Evolutionary conservation across 352 stramenopile species (phyloP).

Genomic region (Pythium pyrilobum): DNA sequence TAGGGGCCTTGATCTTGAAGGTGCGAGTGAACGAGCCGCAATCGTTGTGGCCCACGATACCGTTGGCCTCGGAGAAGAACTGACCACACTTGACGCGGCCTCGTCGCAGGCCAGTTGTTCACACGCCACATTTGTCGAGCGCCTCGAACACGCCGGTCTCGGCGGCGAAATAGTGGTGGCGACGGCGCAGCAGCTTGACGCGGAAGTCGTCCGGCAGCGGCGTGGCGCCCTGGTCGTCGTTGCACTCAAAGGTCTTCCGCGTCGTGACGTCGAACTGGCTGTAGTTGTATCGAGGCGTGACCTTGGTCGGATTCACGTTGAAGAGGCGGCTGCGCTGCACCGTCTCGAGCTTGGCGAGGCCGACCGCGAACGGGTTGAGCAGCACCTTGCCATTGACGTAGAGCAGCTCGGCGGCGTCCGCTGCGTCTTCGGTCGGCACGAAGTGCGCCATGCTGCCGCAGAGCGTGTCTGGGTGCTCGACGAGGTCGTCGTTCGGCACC

Average conservation of each 20-base stretch:
- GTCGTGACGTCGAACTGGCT: conserved; percentile 10
- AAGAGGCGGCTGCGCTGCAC: conserved; percentile 32
- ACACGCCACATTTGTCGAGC: conserved; percentile 11
- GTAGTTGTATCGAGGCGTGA: conserved; percentile 45
- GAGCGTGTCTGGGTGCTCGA: conserved; percentile 44
- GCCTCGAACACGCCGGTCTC: conserved; percentile 7
- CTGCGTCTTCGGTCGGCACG: conserved; percentile 22
- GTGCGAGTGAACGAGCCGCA: no score
- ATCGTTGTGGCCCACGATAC: no score
- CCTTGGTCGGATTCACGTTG: conserved; percentile 49
- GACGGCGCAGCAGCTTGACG: conserved; percentile 9
- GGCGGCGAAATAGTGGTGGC: conserved; percentile 19
- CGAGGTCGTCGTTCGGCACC: conserved; percentile 42
- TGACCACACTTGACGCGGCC: no score
- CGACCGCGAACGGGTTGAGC: conserved; percentile 37
- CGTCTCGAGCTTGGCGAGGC: conserved; percentile 10
- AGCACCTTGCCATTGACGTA: conserved; percentile 63
- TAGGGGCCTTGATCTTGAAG: no score
- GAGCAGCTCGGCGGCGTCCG: conserved; percentile 28
- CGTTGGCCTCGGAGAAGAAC: no score
- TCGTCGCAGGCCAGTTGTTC: not conserved
- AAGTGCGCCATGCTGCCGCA: conserved; percentile 72
- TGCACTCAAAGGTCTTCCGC: conserved; percentile 19
- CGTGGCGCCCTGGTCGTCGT: conserved; percentile 15
- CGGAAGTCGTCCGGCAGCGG: conserved; percentile 8